Evolutionary conservation across 1,284 basidiomycete species (phyloP), one percentile per base, ranked within the genome.

Genomic region (Trametes versicolor): DNA sequence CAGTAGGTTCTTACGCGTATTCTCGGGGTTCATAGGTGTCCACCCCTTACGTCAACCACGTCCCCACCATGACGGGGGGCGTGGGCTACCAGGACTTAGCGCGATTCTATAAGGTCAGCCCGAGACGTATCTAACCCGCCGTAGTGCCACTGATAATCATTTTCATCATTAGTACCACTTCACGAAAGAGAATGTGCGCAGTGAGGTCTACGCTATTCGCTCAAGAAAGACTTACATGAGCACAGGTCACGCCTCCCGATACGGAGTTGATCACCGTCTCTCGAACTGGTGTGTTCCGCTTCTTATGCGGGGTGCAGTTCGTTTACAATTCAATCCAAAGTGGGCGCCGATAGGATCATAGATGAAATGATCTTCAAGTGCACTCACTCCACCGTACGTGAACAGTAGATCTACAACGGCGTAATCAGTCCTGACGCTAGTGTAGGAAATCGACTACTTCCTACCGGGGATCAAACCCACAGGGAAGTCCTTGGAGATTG

Each of bases 371-470:
- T 83, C 52, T 81, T 80, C 73, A 81, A 81, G 67, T 81, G 77
- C 69, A 79, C 76, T 13, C 81, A 82, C 66, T 82, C 81, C 8
- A 79, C 77, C 49, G 82, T 81, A 62, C 36, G 76, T 59, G 19
- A 19, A 23, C 21, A 13, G 21, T 39, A 15, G 36, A 39, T 48
- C 37, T 50, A 37, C 29, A 23, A 41, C 25, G 17, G 17, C 37
- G 60, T 67, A 50, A 4, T 1, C 43, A 19, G 25, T 62, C 36
- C 32, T 23, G 27, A 21, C 21, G 53, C 2, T 41, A 4, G 53
- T 51, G 15, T 59, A 81, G 82, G 81, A 82, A 67, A 83, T 84
- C 50, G 83, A 85, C 67, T 85, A 84, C 78, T 80, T 86, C 62
- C 72, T 84, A 17, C 83, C 82, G 4, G 83, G 82, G 21, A 71